These are phyloP conservation scores for Hericium rajendrae DNA, from an alignment of 768 basidiomycete genomes.

Conservation along the genomic window DNA sequence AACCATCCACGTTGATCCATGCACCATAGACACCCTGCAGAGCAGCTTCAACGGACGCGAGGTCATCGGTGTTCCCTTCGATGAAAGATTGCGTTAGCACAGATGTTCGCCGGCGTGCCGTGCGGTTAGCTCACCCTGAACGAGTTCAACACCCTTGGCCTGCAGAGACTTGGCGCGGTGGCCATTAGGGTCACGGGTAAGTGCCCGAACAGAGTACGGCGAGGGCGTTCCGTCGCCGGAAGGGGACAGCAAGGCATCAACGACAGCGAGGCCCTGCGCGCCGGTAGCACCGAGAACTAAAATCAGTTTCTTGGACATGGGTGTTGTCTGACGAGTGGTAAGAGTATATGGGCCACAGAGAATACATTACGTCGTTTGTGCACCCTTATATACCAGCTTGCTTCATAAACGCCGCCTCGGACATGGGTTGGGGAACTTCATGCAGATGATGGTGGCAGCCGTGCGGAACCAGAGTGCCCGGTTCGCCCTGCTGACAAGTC, in stretches of 20 bases:
- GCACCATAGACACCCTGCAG: slow-evolving; percentile 26
- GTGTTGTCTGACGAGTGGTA: background rate
- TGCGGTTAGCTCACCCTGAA: background rate
- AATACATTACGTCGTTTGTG: too few relatives aligned
- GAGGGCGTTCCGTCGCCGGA: slow-evolving; percentile 26
- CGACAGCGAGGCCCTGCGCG: slow-evolving; percentile 30
- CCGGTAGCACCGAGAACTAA: slow-evolving; percentile 35
- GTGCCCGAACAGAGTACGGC: slow-evolving; percentile 30
- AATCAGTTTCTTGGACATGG: slow-evolving; percentile 21
- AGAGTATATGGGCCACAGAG: too few relatives aligned
- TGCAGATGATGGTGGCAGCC: too few relatives aligned
- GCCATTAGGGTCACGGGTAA: slow-evolving; percentile 25
- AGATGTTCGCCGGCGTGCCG: too few relatives aligned
- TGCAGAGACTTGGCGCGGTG: slow-evolving; percentile 24
- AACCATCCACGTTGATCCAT: slow-evolving; percentile 26
- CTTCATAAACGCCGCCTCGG: too few relatives aligned
- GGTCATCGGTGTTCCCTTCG: slow-evolving; percentile 23
- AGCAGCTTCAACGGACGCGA: slow-evolving; percentile 20
- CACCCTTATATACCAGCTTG: too few relatives aligned
- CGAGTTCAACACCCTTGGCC: slow-evolving; percentile 17
- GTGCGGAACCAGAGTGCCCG: too few relatives aligned
- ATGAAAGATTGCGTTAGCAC: background rate
- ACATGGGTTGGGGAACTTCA: too few relatives aligned
- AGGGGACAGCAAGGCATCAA: slow-evolving; percentile 25
- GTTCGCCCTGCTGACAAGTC: too few relatives aligned